Conservation (phyloP, 2,329 filamentous ascomycete species). For the Alternaria ventricosa region DNA sequence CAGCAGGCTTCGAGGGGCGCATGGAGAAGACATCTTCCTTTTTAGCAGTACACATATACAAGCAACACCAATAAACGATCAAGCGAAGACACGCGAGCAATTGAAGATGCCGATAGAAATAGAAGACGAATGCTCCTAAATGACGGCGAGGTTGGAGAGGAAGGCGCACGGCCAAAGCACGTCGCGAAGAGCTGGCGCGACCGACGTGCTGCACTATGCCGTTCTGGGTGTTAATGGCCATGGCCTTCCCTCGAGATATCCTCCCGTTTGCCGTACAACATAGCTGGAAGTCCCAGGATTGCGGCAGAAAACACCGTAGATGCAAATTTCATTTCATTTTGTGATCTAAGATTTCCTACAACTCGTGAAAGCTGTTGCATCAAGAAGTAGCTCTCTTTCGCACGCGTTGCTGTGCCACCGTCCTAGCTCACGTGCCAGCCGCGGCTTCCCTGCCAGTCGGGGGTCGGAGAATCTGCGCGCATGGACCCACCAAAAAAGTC, state of each 20-base stretch:
- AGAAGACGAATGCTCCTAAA: conserved; percentile 15
- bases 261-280: not conserved
- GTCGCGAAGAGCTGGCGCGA: conserved; percentile 19
- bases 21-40: conserved; percentile 38
- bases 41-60: conserved; percentile 11
- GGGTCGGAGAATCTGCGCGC: conserved; percentile 14
- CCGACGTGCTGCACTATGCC: conserved; percentile 15
- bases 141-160: conserved; percentile 15
- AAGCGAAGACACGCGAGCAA: conserved; percentile 5
- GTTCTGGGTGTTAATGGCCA: conserved; percentile 4
- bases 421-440: conserved; percentile 6
- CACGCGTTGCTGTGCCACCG: not conserved
- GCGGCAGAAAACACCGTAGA: too few species aligned
- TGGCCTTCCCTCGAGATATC: not conserved
- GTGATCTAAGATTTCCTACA: not conserved
- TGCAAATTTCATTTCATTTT: too few species aligned
- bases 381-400: not conserved
- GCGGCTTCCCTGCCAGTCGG: conserved; percentile 5
- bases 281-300: not conserved
- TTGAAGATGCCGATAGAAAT: not conserved
- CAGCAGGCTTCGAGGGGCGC: conserved; percentile 26
- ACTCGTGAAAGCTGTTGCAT: not conserved
- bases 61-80: conserved; percentile 6
- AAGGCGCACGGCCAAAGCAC: conserved; percentile 12
- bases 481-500: conserved; percentile 16